These are phyloP conservation scores for Neonectria faginata DNA, from an alignment of 2,329 filamentous ascomycete species.

Conservation along the genomic window DNA sequence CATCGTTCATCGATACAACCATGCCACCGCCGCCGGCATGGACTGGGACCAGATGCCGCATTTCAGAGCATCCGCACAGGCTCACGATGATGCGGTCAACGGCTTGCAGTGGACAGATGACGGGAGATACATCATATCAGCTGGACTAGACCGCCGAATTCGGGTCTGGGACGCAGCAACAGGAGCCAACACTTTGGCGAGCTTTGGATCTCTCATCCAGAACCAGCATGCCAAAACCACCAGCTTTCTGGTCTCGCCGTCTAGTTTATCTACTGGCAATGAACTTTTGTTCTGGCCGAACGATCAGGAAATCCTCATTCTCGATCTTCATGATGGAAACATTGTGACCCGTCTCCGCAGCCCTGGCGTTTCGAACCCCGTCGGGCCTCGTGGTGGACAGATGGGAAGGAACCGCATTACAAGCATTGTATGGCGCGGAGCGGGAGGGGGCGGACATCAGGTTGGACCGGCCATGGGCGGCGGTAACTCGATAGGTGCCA, in stretches of 20 bases:
- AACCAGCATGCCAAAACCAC: slow-evolving; percentile 75
- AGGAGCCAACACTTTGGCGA: slow-evolving; percentile 87
- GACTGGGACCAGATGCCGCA: slow-evolving; percentile 48
- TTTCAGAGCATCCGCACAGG: slow-evolving; percentile 67
- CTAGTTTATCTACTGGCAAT: slow-evolving; percentile 64
- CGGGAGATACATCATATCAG: slow-evolving; percentile 79
- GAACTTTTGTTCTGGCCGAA: slow-evolving; percentile 87
- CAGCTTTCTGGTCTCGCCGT: slow-evolving; percentile 73
- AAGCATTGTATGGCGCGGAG: slow-evolving; percentile 77
- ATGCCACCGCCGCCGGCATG: slow-evolving; percentile 48
- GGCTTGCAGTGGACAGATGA: slow-evolving; percentile 87
- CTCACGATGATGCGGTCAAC: slow-evolving; percentile 86
- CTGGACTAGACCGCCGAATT: slow-evolving; percentile 85
- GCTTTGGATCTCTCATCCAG: slow-evolving; percentile 84
- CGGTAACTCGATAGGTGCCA: slow-evolving; percentile 61
- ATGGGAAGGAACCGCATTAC: slow-evolving; percentile 77
- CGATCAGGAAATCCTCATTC: slow-evolving; percentile 80
- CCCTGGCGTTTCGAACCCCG: slow-evolving; percentile 65
- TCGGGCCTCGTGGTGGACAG: slow-evolving; percentile 57
- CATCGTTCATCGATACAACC: slow-evolving; percentile 59
- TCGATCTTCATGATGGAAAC: slow-evolving; percentile 82
- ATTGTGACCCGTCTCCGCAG: slow-evolving; percentile 78
- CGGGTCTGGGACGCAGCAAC: slow-evolving; percentile 87
- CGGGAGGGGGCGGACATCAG: slow-evolving; percentile 68
- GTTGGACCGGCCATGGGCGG: slow-evolving; percentile 72